These are phyloP conservation scores for Trichoderma semiorbis DNA, from an alignment of 2,329 filamentous ascomycete species.

Conservation along the genomic window DNA sequence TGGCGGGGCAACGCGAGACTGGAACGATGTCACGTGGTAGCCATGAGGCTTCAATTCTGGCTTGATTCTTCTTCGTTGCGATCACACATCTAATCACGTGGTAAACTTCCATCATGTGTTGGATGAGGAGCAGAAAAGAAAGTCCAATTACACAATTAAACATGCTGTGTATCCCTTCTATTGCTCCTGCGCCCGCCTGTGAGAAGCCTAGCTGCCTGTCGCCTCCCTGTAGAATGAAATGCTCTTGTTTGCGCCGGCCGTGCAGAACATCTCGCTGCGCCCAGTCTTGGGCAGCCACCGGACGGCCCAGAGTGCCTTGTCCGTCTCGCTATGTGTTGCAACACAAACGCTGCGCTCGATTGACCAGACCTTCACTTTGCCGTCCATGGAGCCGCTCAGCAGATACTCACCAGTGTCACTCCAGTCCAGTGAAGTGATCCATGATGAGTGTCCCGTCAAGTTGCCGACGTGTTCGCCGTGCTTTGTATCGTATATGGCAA, in stretches of 20 bases:
- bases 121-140: neutral
- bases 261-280: conserved; percentile 71
- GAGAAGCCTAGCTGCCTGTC: conserved; percentile 54
- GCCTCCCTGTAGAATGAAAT: conserved; percentile 84
- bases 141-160: neutral
- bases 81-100: conserved; percentile 15
- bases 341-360: conserved; percentile 81
- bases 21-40: conserved; percentile 47
- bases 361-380: conserved; percentile 95
- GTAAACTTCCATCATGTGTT: neutral
- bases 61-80: neutral
- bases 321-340: conserved; percentile 88
- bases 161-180: neutral
- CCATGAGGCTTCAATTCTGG: neutral
- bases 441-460: conserved; percentile 72
- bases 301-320: conserved; percentile 78
- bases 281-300: conserved; percentile 75
- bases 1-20: conserved; percentile 56
- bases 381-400: conserved; percentile 83
- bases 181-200: neutral
- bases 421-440: conserved; percentile 92
- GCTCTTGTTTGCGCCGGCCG: conserved; percentile 71
- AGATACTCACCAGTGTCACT: conserved; percentile 89
- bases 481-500: conserved; percentile 86
- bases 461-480: conserved; percentile 92